These are phyloP conservation scores for Grosmannia huntii DNA, from an alignment of 2,329 filamentous ascomycete genomes.

Conservation along the genomic window DNA sequence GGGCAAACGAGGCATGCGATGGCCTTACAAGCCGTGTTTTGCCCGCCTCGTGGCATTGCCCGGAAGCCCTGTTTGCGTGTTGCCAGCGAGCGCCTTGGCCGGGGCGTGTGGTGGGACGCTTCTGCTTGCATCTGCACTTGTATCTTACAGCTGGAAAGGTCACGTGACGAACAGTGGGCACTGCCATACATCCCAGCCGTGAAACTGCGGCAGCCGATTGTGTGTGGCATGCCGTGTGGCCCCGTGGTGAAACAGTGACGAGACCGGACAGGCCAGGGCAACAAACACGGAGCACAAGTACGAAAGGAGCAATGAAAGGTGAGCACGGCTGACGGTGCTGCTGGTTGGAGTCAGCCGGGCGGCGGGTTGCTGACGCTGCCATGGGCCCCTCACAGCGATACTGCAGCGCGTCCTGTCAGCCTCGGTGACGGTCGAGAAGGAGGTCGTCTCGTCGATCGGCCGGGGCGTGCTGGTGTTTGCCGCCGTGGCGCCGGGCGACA, in stretches of 20 bases:
- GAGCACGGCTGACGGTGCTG: neutral
- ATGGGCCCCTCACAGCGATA: constrained; percentile 47
- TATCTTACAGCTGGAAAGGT: neutral
- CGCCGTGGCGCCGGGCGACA: constrained; percentile 82
- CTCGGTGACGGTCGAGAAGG: constrained; percentile 86
- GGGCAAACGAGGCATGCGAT: neutral
- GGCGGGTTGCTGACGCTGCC: neutral
- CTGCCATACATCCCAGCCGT: too few species aligned
- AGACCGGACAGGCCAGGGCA: too few species aligned
- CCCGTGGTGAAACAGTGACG: too few species aligned
- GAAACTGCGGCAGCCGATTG: too few species aligned
- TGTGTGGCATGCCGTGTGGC: too few species aligned
- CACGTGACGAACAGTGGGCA: too few species aligned
- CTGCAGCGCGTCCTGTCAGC: constrained; percentile 89
- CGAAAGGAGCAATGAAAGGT: neutral
- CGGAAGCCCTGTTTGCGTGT: neutral
- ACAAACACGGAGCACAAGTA: too few species aligned
- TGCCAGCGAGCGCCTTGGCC: neutral
- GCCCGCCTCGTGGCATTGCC: neutral
- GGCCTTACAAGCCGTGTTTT: neutral
- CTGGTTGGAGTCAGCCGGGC: neutral
- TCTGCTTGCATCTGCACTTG: neutral
- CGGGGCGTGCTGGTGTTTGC: constrained; percentile 85
- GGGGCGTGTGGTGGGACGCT: neutral
- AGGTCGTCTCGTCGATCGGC: constrained; percentile 82